Percentiles rank a stretch among this genome's conserved stretches.
Conservation (phyloP, 805 yeast species). For the Komagataella mondaviorum region DNA sequence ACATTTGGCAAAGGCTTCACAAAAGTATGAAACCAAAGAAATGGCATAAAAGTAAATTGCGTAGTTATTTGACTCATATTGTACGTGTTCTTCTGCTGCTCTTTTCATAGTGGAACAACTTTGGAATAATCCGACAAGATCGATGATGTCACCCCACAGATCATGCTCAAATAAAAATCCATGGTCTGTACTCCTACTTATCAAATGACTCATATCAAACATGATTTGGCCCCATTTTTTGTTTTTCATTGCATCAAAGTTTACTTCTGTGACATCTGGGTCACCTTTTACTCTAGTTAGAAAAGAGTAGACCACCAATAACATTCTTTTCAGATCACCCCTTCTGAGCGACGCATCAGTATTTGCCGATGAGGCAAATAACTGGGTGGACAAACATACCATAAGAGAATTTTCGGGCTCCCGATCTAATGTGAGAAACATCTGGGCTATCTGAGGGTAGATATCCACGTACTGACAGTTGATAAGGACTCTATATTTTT, state of each 20-base stretch:
- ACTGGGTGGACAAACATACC: constrained; percentile 65
- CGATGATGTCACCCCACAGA: constrained; percentile 47
- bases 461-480: constrained; percentile 75
- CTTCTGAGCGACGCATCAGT: constrained; percentile 48
- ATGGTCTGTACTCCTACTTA: constrained; percentile 53
- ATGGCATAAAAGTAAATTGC: constrained; percentile 54
- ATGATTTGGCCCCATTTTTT: constrained; percentile 70
- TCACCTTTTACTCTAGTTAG: constrained; percentile 38
- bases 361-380: constrained; percentile 81
- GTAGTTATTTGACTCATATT: constrained; percentile 82
- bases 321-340: constrained; percentile 49
- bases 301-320: constrained; percentile 51
- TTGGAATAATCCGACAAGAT: constrained; percentile 56
- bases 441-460: constrained; percentile 62
- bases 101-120: constrained; percentile 66
- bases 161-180: constrained; percentile 28
- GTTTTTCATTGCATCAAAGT: constrained; percentile 39
- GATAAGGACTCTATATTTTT: constrained; percentile 39
- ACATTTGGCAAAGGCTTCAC: constrained; percentile 37
- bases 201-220: constrained; percentile 64
- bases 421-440: constrained; percentile 61
- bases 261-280: constrained; percentile 19
- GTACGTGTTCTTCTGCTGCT: constrained; percentile 73
- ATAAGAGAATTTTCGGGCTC: constrained; percentile 79
- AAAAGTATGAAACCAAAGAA: constrained; percentile 52